A percentile compares a stretch with the other conserved stretches of the same genome.
phyloP scores from a whole-genome alignment of 345 rosid genomes.

The Ceriops tagal region DNA sequence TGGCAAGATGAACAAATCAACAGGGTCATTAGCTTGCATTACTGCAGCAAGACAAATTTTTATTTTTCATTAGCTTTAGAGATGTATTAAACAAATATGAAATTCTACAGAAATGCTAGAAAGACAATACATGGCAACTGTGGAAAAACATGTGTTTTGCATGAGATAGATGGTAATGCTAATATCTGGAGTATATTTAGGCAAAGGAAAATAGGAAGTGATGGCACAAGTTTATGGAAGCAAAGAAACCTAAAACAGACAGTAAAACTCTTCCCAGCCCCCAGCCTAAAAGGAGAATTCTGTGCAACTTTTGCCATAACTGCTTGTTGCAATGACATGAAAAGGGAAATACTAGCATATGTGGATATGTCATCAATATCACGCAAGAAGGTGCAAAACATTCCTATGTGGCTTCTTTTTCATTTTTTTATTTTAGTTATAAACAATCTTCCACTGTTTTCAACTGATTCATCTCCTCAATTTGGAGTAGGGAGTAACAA shows the following conservation, averaged over 20 bases:
- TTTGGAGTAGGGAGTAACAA: background rate
- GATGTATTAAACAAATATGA: background rate
- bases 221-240: background rate
- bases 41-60: constrained; percentile 44
- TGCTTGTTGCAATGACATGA: too few relatives aligned
- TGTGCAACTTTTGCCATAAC: too few relatives aligned
- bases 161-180: background rate
- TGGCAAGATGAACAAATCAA: constrained; percentile 80
- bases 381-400: too few relatives aligned
- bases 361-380: too few relatives aligned
- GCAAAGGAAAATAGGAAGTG: background rate
- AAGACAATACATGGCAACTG: background rate
- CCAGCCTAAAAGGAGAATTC: too few relatives aligned
- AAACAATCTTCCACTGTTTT: background rate
- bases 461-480: background rate
- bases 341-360: too few relatives aligned
- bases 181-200: background rate
- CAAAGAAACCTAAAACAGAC: too few relatives aligned
- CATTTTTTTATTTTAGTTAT: background rate
- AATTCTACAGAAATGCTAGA: background rate
- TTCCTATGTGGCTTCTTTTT: background rate
- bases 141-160: background rate
- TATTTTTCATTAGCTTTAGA: background rate
- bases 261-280: too few relatives aligned
- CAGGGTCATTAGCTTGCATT: constrained; percentile 68